Evolutionary conservation across 495 filamentous ascomycete species (phyloP).

Genomic region (Acidomyces sp.): DNA sequence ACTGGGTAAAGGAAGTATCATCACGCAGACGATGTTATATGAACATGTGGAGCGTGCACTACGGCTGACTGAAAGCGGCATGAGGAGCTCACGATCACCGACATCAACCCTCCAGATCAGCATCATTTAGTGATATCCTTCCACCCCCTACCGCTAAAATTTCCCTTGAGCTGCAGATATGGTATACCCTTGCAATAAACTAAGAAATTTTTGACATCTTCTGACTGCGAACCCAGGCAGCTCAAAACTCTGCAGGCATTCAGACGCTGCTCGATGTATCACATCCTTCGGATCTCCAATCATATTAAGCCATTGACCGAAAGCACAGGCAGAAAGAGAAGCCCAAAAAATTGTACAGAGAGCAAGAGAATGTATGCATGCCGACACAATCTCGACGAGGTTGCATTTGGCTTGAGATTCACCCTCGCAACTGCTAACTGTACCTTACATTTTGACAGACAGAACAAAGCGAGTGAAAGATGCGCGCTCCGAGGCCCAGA

Average conservation of each 20-base stretch:
- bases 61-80: no score
- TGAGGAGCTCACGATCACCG: no score
- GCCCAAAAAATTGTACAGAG: constrained; percentile 98
- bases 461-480: constrained; percentile 95
- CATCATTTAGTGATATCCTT: no score
- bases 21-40: no score
- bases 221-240: constrained; percentile 47
- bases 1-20: no score
- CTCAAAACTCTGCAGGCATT: constrained; percentile 95
- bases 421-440: neutral
- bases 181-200: no score
- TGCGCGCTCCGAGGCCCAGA: constrained; percentile 87
- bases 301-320: constrained; percentile 24
- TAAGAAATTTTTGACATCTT: no score
- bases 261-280: constrained; percentile 94
- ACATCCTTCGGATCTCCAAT: neutral
- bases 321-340: constrained; percentile 78
- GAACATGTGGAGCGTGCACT: no score
- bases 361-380: constrained; percentile 60
- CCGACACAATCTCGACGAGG: neutral
- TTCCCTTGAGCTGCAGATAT: no score
- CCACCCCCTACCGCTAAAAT: no score
- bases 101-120: no score
- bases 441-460: constrained; percentile 39
- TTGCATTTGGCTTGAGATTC: neutral